A percentile compares a stretch with the other conserved stretches of the same genome.
These are phyloP conservation scores for Cubamyces lactineus DNA, from an alignment of 768 basidiomycete species.

Conservation along the genomic window DNA sequence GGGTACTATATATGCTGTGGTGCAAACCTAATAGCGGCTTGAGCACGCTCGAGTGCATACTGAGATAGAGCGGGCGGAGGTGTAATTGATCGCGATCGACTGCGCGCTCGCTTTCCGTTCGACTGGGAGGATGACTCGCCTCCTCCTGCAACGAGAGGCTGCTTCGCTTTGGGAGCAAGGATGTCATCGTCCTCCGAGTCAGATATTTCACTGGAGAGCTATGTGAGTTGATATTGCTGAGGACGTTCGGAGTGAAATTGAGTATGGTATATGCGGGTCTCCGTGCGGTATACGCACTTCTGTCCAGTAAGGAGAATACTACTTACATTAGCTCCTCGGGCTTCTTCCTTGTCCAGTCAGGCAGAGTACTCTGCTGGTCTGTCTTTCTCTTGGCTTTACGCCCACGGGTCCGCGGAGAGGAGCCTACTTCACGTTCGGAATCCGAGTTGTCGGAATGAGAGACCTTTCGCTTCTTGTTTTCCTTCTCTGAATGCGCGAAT, in stretches of 20 bases:
- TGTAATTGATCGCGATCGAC: slow-evolving; percentile 73
- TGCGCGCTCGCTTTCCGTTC: slow-evolving; percentile 46
- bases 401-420: slow-evolving; percentile 13
- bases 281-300: not conserved
- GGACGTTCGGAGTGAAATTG: not conserved
- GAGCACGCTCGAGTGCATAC: slow-evolving; percentile 58
- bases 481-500: slow-evolving; percentile 9
- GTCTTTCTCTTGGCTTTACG: slow-evolving; percentile 14
- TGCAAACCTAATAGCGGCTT: slow-evolving; percentile 61
- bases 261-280: not conserved
- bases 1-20: not conserved
- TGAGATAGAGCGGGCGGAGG: slow-evolving; percentile 68
- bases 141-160: not conserved
- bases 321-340: slow-evolving; percentile 18
- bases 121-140: slow-evolving; percentile 1
- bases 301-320: not conserved
- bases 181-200: slow-evolving; percentile 50
- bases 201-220: slow-evolving; percentile 37
- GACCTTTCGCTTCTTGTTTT: slow-evolving; percentile 13
- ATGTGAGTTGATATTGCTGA: not conserved
- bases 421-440: slow-evolving; percentile 11
- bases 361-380: slow-evolving; percentile 9
- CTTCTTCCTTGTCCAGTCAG: slow-evolving; percentile 26
- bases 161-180: slow-evolving; percentile 34
- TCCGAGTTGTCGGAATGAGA: slow-evolving; percentile 15